Evolutionary conservation across 192 early-diverging fungal genomes (phyloP), one percentile per base, ranked within the genome.

Genomic region (Gaertneriomyces sp.): DNA sequence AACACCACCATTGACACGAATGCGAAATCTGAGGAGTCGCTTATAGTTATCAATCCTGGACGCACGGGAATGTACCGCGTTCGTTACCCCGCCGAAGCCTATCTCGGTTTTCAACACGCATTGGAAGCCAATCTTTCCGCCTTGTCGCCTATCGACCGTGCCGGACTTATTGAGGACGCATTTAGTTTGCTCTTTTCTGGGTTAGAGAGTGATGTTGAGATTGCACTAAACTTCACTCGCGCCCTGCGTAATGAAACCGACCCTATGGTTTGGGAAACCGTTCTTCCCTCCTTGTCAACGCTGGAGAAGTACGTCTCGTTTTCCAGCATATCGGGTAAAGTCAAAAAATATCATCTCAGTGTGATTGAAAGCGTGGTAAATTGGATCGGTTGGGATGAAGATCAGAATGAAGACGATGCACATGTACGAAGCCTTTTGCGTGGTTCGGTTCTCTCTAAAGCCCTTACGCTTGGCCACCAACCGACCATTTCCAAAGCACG

Each of bases 21-120:
- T n/a, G n/a, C n/a, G n/a, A n/a, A n/a, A n/a, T n/a, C n/a, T n/a
- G n/a, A n/a, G n/a, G n/a, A n/a, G n/a, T n/a, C n/a, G n/a, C n/a
- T n/a, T n/a, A n/a, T n/a, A 7, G 11, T 76, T 1, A 19, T 55
- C 45, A 76, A 76, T 67, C n/a, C 45, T 20, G 71, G 61, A 8
- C 60, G 75, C 3, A 60, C 20, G 3, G 75, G 75, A 8, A 25
- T 76, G 14, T 76, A 60, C 51, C 52, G 75, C 8, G 65, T 68
- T 5, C 42, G 25, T 39, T 74, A 73, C 50, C 16, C 51, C 16
- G 1, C 46, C 11, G 42, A 38, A 41, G 38, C 8, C 45, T 64
- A 71, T 44, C 9, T 41, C 40, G 8, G 16, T 44, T 14, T 70
- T 33, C 43, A 4, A 14, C 11, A 25, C 19, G 61, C 58, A 66